Evolutionary conservation across 495 filamentous ascomycete genomes (phyloP), one percentile per base, ranked within the genome.

Genomic region (Lophiostoma macrostomum): DNA sequence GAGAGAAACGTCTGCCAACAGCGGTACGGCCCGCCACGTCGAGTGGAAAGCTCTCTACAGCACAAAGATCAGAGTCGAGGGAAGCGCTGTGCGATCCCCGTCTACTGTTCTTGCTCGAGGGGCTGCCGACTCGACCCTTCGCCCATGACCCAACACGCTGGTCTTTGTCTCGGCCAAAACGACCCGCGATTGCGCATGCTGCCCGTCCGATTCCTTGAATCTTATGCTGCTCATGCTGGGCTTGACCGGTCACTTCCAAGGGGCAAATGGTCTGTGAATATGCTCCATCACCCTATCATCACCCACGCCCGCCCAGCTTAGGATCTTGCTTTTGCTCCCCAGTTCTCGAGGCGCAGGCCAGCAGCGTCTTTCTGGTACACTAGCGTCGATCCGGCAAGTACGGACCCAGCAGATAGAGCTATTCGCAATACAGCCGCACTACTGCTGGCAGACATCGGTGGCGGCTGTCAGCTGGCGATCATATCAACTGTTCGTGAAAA

Each of bases 381-480:
- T n/a, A n/a, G n/a, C n/a, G n/a, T n/a, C n/a, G n/a, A n/a, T n/a
- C n/a, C n/a, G n/a, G n/a, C n/a, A n/a, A n/a, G n/a, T n/a, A n/a
- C n/a, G n/a, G n/a, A n/a, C n/a, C 24, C 28, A 13, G n/a, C 27
- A 5, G 11, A 16, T 8, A 12, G 14, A 22, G 25, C 1, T 22
- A 16, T 23, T 12, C 27, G 18, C 45, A 34, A 46, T 45, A 22
- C 23, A 51, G 20, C 38, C 8, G 25, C 40, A 28, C 58, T 56
- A 56, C 40, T 43, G 29, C 45, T 50, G 20, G 34, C 43, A 42
- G 31, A 42, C 47, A 49, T 27, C 20, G 7, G 58, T 62, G 53
- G 53, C 58, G 53, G 53, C 53, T 57, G 53, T 57, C 53, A 57
- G 46, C 47, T 57, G 47, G 58, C 46, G 41, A 42, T 56, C 29